Conservation (phyloP, 1,284 basidiomycete species). For the Pisolithus thermaeus region DNA sequence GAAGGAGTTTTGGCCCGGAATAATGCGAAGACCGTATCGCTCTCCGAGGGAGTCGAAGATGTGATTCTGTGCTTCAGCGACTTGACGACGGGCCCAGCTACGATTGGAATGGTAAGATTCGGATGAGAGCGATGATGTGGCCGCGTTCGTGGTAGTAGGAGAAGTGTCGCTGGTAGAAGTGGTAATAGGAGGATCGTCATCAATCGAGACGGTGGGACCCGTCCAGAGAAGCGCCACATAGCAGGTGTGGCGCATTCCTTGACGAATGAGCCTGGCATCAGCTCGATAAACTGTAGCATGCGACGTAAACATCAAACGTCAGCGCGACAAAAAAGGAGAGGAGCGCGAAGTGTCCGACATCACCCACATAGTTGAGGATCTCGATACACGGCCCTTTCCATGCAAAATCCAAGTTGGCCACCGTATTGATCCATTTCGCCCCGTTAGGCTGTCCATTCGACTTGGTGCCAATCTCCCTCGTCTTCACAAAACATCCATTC, state of each 20-base stretch:
- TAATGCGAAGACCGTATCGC: slow-evolving; percentile 74
- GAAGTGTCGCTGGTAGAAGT: not conserved
- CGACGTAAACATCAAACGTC: not conserved
- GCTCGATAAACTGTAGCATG: slow-evolving; percentile 68
- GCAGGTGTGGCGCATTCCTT: slow-evolving; percentile 83
- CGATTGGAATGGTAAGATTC: slow-evolving; percentile 41
- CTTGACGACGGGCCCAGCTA: slow-evolving; percentile 79
- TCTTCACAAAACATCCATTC: slow-evolving; percentile 82
- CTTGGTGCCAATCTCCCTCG: slow-evolving; percentile 20
- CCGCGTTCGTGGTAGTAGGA: not conserved
- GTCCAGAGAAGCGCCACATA: slow-evolving; percentile 83
- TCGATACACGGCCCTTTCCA: slow-evolving; percentile 79
- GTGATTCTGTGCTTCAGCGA: slow-evolving; percentile 86
- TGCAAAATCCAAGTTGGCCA: slow-evolving; percentile 69
- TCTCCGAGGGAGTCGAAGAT: slow-evolving; percentile 84
- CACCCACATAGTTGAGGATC: slow-evolving; percentile 73
- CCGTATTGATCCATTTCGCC: slow-evolving; percentile 70
- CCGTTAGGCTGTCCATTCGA: slow-evolving; percentile 17
- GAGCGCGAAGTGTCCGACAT: too few relatives aligned
- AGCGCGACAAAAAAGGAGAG: too few relatives aligned
- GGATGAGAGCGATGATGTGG: too few relatives aligned
- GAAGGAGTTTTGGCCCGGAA: slow-evolving; percentile 73
- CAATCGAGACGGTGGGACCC: slow-evolving; percentile 14
- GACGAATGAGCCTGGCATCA: slow-evolving; percentile 79
- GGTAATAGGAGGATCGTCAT: not conserved